phyloP scores from a whole-genome alignment of 371 early-diverging fungal genomes.

The Entomophthora muscae region DNA sequence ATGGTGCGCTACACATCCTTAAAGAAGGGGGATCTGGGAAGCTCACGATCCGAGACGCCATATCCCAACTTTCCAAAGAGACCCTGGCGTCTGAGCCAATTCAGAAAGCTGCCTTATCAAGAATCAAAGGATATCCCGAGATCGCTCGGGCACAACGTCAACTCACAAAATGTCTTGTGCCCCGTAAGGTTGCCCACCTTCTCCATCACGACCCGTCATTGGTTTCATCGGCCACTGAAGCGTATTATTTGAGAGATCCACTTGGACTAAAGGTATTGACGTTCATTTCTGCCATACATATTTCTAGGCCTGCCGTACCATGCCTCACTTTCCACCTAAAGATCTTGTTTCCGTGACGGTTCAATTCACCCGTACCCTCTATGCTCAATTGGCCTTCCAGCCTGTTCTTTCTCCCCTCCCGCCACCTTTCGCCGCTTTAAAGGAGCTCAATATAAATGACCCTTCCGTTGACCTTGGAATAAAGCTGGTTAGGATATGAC shows the following conservation, averaged over 20 bases:
- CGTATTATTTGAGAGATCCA: not conserved
- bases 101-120: not conserved
- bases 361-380: slow-evolving; percentile 57
- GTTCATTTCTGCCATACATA: not conserved
- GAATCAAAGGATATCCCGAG: not conserved
- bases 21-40: not conserved
- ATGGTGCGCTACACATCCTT: not conserved
- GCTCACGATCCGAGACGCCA: not conserved
- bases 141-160: not conserved
- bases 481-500: not conserved
- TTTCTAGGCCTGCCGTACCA: slow-evolving; percentile 32
- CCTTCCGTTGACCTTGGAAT: not conserved
- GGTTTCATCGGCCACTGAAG: not conserved
- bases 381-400: slow-evolving; percentile 66
- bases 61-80: not conserved
- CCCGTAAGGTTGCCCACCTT: not conserved
- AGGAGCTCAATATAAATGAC: not conserved
- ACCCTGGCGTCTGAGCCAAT: not conserved
- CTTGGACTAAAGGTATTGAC: not conserved
- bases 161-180: not conserved
- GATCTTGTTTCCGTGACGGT: slow-evolving; percentile 23
- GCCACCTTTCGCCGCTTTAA: not conserved
- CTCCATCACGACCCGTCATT: not conserved
- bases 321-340: slow-evolving; percentile 49
- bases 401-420: slow-evolving; percentile 39